Evolutionary conservation across 2,329 filamentous ascomycete genomes (phyloP), one percentile per base, ranked within the genome.

Genomic region (Diaporthe humulicola): DNA sequence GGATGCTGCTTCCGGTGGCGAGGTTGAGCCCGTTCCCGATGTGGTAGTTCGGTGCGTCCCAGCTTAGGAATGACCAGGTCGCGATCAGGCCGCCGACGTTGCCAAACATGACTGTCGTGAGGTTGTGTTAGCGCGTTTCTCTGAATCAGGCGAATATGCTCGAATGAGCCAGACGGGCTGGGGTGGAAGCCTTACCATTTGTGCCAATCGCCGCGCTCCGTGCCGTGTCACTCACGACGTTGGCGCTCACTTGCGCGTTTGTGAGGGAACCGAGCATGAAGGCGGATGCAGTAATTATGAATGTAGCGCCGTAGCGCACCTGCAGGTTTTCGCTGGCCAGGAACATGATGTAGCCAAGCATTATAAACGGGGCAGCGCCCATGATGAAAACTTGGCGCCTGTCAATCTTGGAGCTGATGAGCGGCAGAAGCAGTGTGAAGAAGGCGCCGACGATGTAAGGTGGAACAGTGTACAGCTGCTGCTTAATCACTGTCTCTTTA

Each of bases 11-110:
- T 1, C 86, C 85, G 0, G 90, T 91, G 0, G 89, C 92, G 52
- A 94, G 79, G 78, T 94, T 94, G 48, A 95, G 81, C 0, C 93
- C 93, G 79, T 94, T 94, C 1, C 93, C 93, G 73, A 94, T 93
- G 75, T 86, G 90, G 79, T 91, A 95, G 74, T 94, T 82, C 0
- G 93, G 93, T 0, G 79, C 89, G 79, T 94, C 93, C 77, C 84
- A 89, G 0, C 89, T 88, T 22, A 94, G 79, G 82, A 92, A 94
- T 1, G 86, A 88, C 91, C 92, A 94, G 0, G 90, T 92, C 1
- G 90, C 88, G 74, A 93, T 87, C 45, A 94, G 81, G 0, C 93
- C 93, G 2, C 93, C 93, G n/a, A 94, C 80, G 72, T 94, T 94
- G 38, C 93, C 93, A 33, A 93, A 84, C 92, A 94, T 94, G 79